Evolutionary conservation across 2,329 filamentous ascomycete species (phyloP).

Genomic region (Xylariomycetidae sp.): DNA sequence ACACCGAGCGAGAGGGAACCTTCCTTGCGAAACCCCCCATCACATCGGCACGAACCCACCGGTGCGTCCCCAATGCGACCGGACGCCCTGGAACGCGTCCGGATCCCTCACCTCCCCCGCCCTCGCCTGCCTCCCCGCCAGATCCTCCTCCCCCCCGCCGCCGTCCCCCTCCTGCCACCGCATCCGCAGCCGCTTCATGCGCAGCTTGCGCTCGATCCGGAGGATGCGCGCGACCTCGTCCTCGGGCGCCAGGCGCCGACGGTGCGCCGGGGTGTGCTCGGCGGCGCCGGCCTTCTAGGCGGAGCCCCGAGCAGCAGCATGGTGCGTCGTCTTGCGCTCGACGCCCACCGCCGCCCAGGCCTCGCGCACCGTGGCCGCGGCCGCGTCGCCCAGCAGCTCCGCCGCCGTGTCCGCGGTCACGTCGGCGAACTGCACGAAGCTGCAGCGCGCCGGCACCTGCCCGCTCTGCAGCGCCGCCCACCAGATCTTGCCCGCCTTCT

Average conservation of each 20-base stretch:
- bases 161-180: not conserved
- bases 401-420: conserved; percentile 40
- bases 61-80: conserved; percentile 1
- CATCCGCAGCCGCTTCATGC: not conserved
- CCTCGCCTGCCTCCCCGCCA: too few species aligned
- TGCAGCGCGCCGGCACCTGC: conserved; percentile 33
- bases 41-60: conserved; percentile 3
- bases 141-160: not conserved
- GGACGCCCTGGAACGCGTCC: not conserved
- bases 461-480: conserved; percentile 43
- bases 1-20: too few species aligned
- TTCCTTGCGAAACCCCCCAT: conserved; percentile 1
- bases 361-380: conserved; percentile 36
- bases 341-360: conserved; percentile 46
- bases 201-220: not conserved
- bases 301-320: too few species aligned
- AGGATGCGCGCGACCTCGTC: conserved; percentile 1
- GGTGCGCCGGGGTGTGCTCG: conserved; percentile 1
- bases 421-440: conserved; percentile 43
- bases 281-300: conserved; percentile 3
- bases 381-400: conserved; percentile 35
- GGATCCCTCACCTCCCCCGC: too few species aligned
- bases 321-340: conserved; percentile 25
- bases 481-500: conserved; percentile 48
- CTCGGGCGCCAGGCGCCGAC: not conserved